phyloP scores from a whole-genome alignment of 2,329 filamentous ascomycete species.

The Dryadomyces quercivorus region DNA sequence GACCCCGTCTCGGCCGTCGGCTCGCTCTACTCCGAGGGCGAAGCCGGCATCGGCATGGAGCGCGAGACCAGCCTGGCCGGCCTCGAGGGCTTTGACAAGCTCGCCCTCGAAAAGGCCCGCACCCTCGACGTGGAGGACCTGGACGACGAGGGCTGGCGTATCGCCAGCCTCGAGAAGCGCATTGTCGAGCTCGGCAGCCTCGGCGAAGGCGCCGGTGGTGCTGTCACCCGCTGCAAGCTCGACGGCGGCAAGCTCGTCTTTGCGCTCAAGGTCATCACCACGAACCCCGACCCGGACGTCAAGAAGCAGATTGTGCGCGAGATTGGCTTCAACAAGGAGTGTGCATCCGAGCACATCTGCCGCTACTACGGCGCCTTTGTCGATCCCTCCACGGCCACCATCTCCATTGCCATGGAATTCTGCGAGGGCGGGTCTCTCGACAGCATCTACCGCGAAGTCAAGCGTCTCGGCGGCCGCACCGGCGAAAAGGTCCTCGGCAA shows the following conservation, averaged over 20 bases:
- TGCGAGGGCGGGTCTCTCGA: slow-evolving; percentile 94
- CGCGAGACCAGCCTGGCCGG: slow-evolving; percentile 70
- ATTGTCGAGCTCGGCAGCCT: slow-evolving; percentile 82
- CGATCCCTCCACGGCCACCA: slow-evolving; percentile 89
- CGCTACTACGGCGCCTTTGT: slow-evolving; percentile 96
- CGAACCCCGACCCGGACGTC: slow-evolving; percentile 92
- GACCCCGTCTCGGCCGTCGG: slow-evolving; percentile 84
- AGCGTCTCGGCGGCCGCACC: slow-evolving; percentile 84
- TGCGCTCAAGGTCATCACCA: slow-evolving; percentile 96
- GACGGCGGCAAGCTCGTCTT: slow-evolving; percentile 91
- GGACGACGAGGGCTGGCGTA: slow-evolving; percentile 90
- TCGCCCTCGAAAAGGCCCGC: slow-evolving; percentile 70
- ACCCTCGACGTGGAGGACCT: slow-evolving; percentile 86
- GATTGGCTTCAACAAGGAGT: slow-evolving; percentile 94
- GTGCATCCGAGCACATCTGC: slow-evolving; percentile 91
- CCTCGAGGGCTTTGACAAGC: slow-evolving; percentile 64
- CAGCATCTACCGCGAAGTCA: slow-evolving; percentile 94
- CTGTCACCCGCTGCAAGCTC: slow-evolving; percentile 81
- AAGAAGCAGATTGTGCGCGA: slow-evolving; percentile 98
- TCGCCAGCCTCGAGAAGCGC: slow-evolving; percentile 77
- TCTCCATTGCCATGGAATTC: slow-evolving; percentile 98
- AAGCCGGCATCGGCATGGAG: slow-evolving; percentile 67
- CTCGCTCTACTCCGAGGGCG: slow-evolving; percentile 71
- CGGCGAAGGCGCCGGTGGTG: slow-evolving; percentile 90
- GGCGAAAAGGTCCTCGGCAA: slow-evolving; percentile 97